phyloP scores from a whole-genome alignment of 805 yeast genomes.

The Lachancea quebecensis region DNA sequence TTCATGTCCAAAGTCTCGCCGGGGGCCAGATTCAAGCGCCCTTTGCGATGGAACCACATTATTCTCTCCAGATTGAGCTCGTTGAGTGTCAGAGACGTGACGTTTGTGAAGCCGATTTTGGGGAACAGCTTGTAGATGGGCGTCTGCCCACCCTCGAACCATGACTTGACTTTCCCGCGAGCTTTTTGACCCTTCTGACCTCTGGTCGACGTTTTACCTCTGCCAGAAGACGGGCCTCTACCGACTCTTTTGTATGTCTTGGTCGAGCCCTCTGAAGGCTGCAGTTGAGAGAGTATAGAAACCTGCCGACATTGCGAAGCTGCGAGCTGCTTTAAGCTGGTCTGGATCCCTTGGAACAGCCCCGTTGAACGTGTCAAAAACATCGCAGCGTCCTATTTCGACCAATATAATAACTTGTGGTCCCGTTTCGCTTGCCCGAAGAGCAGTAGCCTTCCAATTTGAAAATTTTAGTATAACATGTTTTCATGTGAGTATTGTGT shows the following conservation, averaged over 20 bases:
- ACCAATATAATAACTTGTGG: not conserved
- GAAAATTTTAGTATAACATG: too few relatives aligned
- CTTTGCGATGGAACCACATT: constrained; percentile 60
- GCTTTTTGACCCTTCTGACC: constrained; percentile 99
- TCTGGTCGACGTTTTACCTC: constrained; percentile 92
- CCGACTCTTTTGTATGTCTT: constrained; percentile 69
- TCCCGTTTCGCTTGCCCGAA: too few relatives aligned
- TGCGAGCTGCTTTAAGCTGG: not conserved
- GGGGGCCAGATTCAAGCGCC: constrained; percentile 50
- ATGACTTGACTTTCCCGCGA: constrained; percentile 77
- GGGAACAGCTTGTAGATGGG: constrained; percentile 82
- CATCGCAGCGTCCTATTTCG: not conserved
- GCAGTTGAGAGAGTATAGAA: constrained; percentile 46
- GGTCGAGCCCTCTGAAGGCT: constrained; percentile 58
- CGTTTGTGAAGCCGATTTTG: constrained; percentile 77
- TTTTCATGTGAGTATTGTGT: too few relatives aligned
- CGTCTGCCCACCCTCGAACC: constrained; percentile 99
- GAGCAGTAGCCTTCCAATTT: too few relatives aligned
- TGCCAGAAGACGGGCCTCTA: constrained; percentile 90
- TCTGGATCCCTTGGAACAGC: not conserved
- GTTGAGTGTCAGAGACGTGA: constrained; percentile 44
- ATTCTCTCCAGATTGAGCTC: constrained; percentile 64
- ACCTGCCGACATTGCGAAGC: constrained; percentile 28
- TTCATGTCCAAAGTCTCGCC: constrained; percentile 68
- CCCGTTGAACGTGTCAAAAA: not conserved